Percentiles rank a stretch among this genome's conserved stretches.
These are phyloP conservation scores for Saccharomyces kudriavzevii DNA, from an alignment of 805 yeast species.

Conservation along the genomic window DNA sequence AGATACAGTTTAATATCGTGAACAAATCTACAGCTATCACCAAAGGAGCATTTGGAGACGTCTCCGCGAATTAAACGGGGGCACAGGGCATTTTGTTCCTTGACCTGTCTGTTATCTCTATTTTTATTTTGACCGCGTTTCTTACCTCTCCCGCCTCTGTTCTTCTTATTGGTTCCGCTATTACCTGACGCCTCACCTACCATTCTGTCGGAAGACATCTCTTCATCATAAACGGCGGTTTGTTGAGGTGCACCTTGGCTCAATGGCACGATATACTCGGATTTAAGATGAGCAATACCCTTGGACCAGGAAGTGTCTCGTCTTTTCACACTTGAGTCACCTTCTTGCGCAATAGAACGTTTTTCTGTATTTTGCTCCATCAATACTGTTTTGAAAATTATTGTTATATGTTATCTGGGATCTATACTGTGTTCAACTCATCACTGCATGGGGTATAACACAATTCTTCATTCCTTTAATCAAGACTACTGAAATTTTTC, in stretches of 20 bases:
- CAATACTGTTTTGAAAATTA: constrained; percentile 1
- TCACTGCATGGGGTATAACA: not conserved
- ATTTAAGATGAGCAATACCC: constrained; percentile 72
- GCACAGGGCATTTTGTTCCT: constrained; percentile 61
- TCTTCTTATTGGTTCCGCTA: constrained; percentile 34
- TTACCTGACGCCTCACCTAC: constrained; percentile 39
- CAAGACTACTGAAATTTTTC: not conserved
- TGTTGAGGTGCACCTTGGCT: constrained; percentile 1
- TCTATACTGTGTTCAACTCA: not conserved
- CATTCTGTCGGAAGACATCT: constrained; percentile 33
- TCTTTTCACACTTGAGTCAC: constrained; percentile 11
- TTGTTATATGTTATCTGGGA: not conserved
- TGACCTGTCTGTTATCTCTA: constrained; percentile 63
- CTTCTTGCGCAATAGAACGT: constrained; percentile 13
- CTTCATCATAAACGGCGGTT: constrained; percentile 26
- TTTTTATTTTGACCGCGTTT: constrained; percentile 77
- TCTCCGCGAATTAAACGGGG: constrained; percentile 49
- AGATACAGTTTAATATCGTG: constrained; percentile 70
- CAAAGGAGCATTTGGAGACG: constrained; percentile 48
- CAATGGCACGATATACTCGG: constrained; percentile 47
- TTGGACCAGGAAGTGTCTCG: constrained; percentile 29
- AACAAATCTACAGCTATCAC: constrained; percentile 66
- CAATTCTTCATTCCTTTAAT: not conserved
- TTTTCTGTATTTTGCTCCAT: constrained; percentile 13
- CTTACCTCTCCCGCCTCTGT: constrained; percentile 37